Evolutionary conservation across 129 eudicot species (phyloP), one percentile per base, ranked within the genome.

Genomic region (Arctium minus): DNA sequence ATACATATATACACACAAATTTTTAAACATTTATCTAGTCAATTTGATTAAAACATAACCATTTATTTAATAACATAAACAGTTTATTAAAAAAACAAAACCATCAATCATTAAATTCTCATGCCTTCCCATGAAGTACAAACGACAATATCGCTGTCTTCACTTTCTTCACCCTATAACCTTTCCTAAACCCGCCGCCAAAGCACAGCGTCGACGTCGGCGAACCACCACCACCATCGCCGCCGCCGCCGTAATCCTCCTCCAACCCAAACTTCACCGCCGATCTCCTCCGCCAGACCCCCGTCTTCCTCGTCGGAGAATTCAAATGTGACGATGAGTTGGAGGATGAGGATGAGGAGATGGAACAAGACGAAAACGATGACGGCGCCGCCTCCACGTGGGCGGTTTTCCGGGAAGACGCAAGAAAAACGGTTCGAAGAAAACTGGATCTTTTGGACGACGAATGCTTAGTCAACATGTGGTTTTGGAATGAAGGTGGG

Each of bases 151-250:
- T 72, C 71, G 83, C 86, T 68, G 82, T 88, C 86, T 88, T 92
- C 75, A 83, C 79, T 38, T 79, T 86, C 80, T 82, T 88, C 48
- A 92, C 46, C n/a, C 79, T 80, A 70, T 67, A 18, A 33, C 85
- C 18, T 6, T 70, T 77, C 73, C 74, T 65, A 53, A 77, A 50
- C 44, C 77, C 81, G 12, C 73, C 81, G 12, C 91, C 88, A 8
- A 88, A 85, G 78, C 97, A 92, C 87, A 89, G 42, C 18, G 92
- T 78, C 35, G 88, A 88, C 5, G 83, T 80, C 3, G 94, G 86
- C 22, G 89, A 83, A 39, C 80, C 73, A 12, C 79, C 75, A 29
- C 71, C 40, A 32, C 42, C 9, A 31, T 22, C 27, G 27, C 42
- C 29, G 50, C 69, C 64, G 53, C 44, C 77, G 3, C 62, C 70